Conservation (phyloP, 2,329 filamentous ascomycete genomes). For the Helotiales sp. region DNA sequence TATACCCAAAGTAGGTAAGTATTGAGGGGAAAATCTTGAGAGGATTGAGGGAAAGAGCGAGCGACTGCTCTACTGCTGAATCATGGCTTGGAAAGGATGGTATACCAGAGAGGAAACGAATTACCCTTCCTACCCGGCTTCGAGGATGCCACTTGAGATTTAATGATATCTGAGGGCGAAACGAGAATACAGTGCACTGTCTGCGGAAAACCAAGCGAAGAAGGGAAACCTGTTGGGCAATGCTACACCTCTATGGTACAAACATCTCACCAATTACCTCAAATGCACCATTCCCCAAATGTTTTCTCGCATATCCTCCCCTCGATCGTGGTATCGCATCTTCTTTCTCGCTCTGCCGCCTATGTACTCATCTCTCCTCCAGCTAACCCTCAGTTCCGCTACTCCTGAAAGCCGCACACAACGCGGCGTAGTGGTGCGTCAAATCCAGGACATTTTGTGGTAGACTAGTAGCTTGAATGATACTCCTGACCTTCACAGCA, state of each 20-base stretch:
- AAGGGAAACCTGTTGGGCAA: background rate
- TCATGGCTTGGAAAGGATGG: no score
- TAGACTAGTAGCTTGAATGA: conserved; percentile 93
- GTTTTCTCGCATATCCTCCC: background rate
- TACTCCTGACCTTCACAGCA: conserved; percentile 94
- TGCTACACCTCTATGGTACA: conserved; percentile 1
- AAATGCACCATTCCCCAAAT: background rate
- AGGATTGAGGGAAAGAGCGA: no score
- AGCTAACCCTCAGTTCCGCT: conserved; percentile 61
- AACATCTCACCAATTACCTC: background rate
- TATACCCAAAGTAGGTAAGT: no score
- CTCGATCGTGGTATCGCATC: background rate
- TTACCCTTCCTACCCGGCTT: no score
- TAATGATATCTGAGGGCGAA: no score
- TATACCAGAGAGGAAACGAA: no score
- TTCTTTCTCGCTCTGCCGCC: background rate
- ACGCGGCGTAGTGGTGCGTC: conserved; percentile 92
- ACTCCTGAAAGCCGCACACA: conserved; percentile 94
- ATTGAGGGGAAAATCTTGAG: no score
- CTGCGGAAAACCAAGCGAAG: background rate
- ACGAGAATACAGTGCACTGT: no score
- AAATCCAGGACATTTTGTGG: conserved; percentile 92
- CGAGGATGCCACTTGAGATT: no score
- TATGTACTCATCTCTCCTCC: background rate
- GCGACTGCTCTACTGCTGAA: no score